Conservation (phyloP, 1,284 basidiomycete species). For the Dichomitus squalens region DNA sequence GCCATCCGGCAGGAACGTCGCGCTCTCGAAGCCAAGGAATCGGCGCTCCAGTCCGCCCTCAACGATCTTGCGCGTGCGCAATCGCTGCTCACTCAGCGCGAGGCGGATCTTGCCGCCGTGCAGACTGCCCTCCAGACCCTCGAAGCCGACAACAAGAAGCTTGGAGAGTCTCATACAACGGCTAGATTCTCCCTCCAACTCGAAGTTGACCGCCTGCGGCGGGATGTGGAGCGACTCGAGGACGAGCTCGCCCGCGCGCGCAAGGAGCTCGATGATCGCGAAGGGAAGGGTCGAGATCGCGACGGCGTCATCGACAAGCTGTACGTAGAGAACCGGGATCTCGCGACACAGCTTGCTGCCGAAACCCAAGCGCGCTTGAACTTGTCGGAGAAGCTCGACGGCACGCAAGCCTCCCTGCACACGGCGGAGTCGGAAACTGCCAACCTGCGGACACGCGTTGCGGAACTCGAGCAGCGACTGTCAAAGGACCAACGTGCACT, state of each 20-base stretch:
- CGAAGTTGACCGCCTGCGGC: conserved; percentile 86
- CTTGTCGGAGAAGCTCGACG: conserved; percentile 85
- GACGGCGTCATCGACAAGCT: conserved; percentile 74
- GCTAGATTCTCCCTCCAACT: conserved; percentile 88
- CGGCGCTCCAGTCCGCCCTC: conserved; percentile 61
- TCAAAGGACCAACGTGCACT: conserved; percentile 83
- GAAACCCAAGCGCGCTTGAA: conserved; percentile 86
- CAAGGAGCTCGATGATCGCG: conserved; percentile 72
- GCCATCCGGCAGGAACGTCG: conserved; percentile 60
- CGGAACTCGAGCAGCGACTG: conserved; percentile 81
- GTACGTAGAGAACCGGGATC: conserved; percentile 77
- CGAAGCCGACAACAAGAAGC: conserved; percentile 70
- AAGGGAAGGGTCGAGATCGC: conserved; percentile 65
- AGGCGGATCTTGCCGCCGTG: conserved; percentile 73
- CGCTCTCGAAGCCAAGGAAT: conserved; percentile 66
- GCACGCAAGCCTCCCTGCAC: conserved; percentile 59
- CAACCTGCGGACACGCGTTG: conserved; percentile 57
- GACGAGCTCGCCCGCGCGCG: conserved; percentile 78
- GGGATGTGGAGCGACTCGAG: conserved; percentile 83
- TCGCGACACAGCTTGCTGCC: conserved; percentile 74
- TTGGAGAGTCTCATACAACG: conserved; percentile 81
- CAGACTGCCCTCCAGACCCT: conserved; percentile 71
- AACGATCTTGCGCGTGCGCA: conserved; percentile 64
- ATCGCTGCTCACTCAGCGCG: conserved; percentile 63
- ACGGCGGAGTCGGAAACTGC: conserved; percentile 67